Evolutionary conservation across 176 grass and related monocot genomes (phyloP).

Genomic region (Saccharum spontaneum): DNA sequence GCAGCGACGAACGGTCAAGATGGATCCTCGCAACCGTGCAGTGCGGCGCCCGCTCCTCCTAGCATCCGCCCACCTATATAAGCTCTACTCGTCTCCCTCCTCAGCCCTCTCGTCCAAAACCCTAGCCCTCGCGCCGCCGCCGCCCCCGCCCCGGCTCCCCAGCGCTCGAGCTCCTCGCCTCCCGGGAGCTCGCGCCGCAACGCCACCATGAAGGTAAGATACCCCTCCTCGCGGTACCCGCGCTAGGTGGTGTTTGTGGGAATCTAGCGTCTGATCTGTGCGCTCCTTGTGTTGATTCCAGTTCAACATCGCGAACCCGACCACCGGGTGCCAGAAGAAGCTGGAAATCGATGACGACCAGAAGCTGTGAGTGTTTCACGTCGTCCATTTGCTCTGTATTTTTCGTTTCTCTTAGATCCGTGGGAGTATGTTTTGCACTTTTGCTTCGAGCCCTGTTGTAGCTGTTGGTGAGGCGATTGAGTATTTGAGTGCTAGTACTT

Average conservation of each 20-base stretch:
- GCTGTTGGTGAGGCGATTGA: neutral
- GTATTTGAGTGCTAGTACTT: neutral
- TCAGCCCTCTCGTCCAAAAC: slow-evolving; percentile 31
- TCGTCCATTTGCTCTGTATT: neutral
- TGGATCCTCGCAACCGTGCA: neutral
- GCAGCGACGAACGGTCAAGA: slow-evolving; percentile 1
- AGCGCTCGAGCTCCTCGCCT: slow-evolving; percentile 21
- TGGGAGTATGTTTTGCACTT: neutral
- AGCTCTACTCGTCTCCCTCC: neutral
- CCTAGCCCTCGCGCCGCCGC: slow-evolving; percentile 49
- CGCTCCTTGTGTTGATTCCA: slow-evolving; percentile 34
- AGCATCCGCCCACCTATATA: slow-evolving; percentile 25
- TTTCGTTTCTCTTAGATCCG: neutral
- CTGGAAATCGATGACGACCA: slow-evolving; percentile 93
- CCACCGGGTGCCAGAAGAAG: slow-evolving; percentile 98
- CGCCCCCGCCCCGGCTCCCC: neutral
- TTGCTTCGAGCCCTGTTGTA: neutral
- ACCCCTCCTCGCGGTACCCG: neutral
- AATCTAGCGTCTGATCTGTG: slow-evolving; percentile 8
- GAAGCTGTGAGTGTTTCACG: slow-evolving; percentile 77
- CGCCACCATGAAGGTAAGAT: slow-evolving; percentile 55
- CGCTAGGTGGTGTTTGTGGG: neutral
- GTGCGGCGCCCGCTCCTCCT: neutral
- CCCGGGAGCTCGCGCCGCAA: slow-evolving; percentile 35
- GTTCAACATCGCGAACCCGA: slow-evolving; percentile 90